Evolutionary conservation across 1,139 yeast species (phyloP), one percentile per base, ranked within the genome.

Genomic region (Sugiyamaella pinicola): DNA sequence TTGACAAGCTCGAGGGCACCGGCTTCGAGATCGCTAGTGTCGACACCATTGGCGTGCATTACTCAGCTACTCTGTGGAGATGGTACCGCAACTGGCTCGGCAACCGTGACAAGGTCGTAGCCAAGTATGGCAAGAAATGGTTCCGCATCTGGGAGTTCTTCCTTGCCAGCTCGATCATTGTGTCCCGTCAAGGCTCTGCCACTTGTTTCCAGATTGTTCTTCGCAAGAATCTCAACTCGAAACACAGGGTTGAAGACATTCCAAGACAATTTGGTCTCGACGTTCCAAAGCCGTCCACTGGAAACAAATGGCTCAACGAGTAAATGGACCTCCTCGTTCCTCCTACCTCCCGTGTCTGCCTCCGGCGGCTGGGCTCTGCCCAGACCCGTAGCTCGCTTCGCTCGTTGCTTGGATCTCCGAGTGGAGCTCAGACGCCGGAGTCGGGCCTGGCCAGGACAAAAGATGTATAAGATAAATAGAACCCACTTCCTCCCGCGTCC

Each of bases 21-120:
- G 96, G 96, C 2, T 89, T 89, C 69, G 97, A 89, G 75, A 81
- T 87, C 64, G 91, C 84, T 53, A 78, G 87, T 47, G 75, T 87
- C 58, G 97, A 90, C 73, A 89, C 86, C 72, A 85, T 89, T 64
- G 96, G 97, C 71, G 96, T 89, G 53, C 93, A 87, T 70, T 89
- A 89, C 76, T 87, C 96, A 56, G 89, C 93, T 47, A 89, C 97
- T 54, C 76, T 89, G 67, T 88, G 95, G 91, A 83, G 85, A 75
- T 89, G 96, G 97, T 90, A 90, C 82, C 78, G 95, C 72, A 90
- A 89, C 82, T 89, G 97, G 97, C 70, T 86, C 64, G 85, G 85
- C 58, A 89, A 89, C 82, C 81, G 80, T 74, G 93, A 87, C 52
- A 77, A 82, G 68, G 89, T 82, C 58, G 77, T 84, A 56, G 80